These are phyloP conservation scores for Microstroma glucosiphilum DNA, from an alignment of 1,284 basidiomycete genomes.

Conservation along the genomic window DNA sequence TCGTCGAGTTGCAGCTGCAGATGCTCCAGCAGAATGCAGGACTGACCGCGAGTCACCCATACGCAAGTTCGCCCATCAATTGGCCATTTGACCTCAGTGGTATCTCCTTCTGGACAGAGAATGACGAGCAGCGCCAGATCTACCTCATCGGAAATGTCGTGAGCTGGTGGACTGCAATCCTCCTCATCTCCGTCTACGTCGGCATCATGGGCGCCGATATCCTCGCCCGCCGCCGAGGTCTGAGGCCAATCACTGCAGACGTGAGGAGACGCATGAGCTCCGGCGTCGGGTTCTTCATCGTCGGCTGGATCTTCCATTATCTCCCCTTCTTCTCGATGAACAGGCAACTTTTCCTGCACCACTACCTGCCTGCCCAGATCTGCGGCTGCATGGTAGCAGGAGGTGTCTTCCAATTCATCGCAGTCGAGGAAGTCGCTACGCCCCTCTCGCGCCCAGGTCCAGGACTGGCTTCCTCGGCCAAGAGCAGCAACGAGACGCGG, in stretches of 20 bases:
- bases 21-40: constrained; percentile 99
- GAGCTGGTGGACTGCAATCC: constrained; percentile 86
- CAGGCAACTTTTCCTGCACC: constrained; percentile 63
- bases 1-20: constrained; percentile 80
- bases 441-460: constrained; percentile 69
- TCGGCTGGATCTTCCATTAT: constrained; percentile 93
- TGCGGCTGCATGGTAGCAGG: constrained; percentile 86
- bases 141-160: constrained; percentile 88
- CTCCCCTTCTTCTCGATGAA: constrained; percentile 93
- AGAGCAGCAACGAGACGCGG: constrained; percentile 17
- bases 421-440: constrained; percentile 68
- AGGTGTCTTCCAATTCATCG: constrained; percentile 79
- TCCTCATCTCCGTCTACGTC: constrained; percentile 74
- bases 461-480: constrained; percentile 16
- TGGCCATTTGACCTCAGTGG: constrained; percentile 95
- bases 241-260: constrained; percentile 70
- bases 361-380: constrained; percentile 77
- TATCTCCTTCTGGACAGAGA: constrained; percentile 90
- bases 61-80: constrained; percentile 85
- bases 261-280: constrained; percentile 86
- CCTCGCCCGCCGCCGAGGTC: constrained; percentile 64
- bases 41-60: constrained; percentile 88
- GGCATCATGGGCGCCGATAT: constrained; percentile 80
- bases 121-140: constrained; percentile 60
- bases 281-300: constrained; percentile 80